Evolutionary conservation across 2,329 filamentous ascomycete genomes (phyloP).

Genomic region (Blastomyces emzantsi): DNA sequence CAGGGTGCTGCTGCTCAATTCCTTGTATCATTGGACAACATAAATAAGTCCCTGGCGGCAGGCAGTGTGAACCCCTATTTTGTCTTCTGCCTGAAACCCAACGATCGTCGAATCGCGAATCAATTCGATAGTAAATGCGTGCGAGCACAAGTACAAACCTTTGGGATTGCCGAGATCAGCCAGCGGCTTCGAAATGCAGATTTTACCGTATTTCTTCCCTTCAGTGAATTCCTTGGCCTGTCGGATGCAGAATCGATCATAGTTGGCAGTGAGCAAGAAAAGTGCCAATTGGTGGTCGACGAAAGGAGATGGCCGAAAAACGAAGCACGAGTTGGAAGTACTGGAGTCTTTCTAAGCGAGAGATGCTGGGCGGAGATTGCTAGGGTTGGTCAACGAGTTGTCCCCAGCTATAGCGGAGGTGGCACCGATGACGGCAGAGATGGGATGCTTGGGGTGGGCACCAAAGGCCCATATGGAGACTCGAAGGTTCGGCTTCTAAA

Average conservation of each 20-base stretch:
- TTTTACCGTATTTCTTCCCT: constrained; percentile 91
- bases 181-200: constrained; percentile 86
- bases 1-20: constrained; percentile 93
- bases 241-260: constrained; percentile 75
- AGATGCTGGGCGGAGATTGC: constrained; percentile 89
- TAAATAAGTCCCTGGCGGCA: constrained; percentile 75
- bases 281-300: constrained; percentile 82
- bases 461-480: constrained; percentile 34
- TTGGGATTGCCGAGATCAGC: constrained; percentile 95
- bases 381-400: constrained; percentile 56
- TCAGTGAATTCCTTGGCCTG: constrained; percentile 87
- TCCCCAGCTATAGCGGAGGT: constrained; percentile 51
- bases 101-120: constrained; percentile 92
- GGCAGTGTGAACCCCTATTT: constrained; percentile 89
- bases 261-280: constrained; percentile 86
- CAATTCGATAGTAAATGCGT: constrained; percentile 99
- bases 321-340: constrained; percentile 82
- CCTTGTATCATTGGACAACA: constrained; percentile 76
- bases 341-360: constrained; percentile 92
- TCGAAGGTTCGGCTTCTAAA: constrained; percentile 49
- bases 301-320: constrained; percentile 88
- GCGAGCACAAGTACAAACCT: constrained; percentile 83
- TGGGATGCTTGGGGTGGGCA: constrained; percentile 46
- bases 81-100: constrained; percentile 94
- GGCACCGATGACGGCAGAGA: constrained; percentile 51